Evolutionary conservation across 805 yeast species (phyloP).

Genomic region (Pichia cabralensis): DNA sequence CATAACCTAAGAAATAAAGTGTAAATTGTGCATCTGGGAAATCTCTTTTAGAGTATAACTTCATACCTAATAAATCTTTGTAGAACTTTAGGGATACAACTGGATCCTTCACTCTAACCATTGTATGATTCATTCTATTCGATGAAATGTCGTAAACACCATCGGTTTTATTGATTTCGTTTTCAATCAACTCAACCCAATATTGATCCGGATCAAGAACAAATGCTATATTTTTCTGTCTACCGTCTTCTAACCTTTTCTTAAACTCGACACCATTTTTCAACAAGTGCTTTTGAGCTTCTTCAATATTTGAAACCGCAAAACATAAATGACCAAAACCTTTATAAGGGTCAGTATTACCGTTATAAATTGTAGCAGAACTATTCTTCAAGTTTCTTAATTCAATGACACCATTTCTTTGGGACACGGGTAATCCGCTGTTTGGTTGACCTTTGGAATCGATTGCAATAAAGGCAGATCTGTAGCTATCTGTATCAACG

Average conservation of each 20-base stretch:
- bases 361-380: conserved; percentile 53
- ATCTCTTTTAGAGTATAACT: conserved; percentile 45
- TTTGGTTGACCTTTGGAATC: conserved; percentile 34
- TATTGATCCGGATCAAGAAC: conserved; percentile 93
- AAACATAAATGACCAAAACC: conserved; percentile 95
- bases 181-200: conserved; percentile 86
- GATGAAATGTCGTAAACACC: conserved; percentile 30
- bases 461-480: conserved; percentile 59
- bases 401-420: conserved; percentile 64
- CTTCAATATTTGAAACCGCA: conserved; percentile 70
- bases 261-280: conserved; percentile 61
- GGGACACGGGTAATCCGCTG: conserved; percentile 29
- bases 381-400: conserved; percentile 63
- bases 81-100: conserved; percentile 68
- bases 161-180: conserved; percentile 33
- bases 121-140: conserved; percentile 71
- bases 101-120: conserved; percentile 90
- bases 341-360: conserved; percentile 73
- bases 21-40: conserved; percentile 70
- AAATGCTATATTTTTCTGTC: conserved; percentile 89
- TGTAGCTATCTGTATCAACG: conserved; percentile 47
- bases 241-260: conserved; percentile 80
- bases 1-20: conserved; percentile 77
- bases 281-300: conserved; percentile 49
- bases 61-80: conserved; percentile 71